Evolutionary conservation across 768 basidiomycete species (phyloP).

Genomic region (Mycena polygramma): DNA sequence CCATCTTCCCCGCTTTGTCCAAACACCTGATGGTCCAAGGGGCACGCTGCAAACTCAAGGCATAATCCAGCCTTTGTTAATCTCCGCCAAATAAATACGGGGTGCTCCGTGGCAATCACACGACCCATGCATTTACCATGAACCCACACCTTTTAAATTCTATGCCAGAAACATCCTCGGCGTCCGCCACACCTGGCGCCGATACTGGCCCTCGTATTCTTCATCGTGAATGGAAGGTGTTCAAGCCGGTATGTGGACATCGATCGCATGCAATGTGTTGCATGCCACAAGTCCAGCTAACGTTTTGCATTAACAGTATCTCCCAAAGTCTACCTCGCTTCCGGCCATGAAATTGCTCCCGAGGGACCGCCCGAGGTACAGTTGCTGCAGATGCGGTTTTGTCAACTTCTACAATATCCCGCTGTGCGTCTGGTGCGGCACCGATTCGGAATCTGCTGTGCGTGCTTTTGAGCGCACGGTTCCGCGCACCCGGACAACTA

Average conservation of each 20-base stretch:
- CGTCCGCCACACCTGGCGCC: background rate
- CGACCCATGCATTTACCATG: background rate
- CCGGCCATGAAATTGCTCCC: constrained; percentile 24
- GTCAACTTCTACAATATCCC: constrained; percentile 31
- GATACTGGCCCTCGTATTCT: constrained; percentile 7
- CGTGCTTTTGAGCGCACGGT: constrained; percentile 25
- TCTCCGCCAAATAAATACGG: constrained; percentile 22
- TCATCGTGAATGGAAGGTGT: constrained; percentile 23
- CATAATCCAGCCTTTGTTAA: constrained; percentile 15
- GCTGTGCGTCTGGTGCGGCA: constrained; percentile 28
- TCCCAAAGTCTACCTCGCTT: constrained; percentile 29
- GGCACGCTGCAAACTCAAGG: constrained; percentile 12
- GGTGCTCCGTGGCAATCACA: constrained; percentile 5
- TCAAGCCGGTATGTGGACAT: constrained; percentile 15
- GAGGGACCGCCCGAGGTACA: constrained; percentile 23
- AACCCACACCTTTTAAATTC: background rate
- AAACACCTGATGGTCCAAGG: background rate
- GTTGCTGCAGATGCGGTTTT: constrained; percentile 21
- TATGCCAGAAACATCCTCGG: constrained; percentile 1
- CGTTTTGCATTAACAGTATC: constrained; percentile 12
- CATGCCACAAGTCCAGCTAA: background rate
- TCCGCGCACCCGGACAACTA: constrained; percentile 23
- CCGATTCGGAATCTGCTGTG: constrained; percentile 7
- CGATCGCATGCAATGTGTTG: background rate
- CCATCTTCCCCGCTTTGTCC: background rate